phyloP scores from a whole-genome alignment of 345 rosid genomes.

The Cochlearia excelsa region DNA sequence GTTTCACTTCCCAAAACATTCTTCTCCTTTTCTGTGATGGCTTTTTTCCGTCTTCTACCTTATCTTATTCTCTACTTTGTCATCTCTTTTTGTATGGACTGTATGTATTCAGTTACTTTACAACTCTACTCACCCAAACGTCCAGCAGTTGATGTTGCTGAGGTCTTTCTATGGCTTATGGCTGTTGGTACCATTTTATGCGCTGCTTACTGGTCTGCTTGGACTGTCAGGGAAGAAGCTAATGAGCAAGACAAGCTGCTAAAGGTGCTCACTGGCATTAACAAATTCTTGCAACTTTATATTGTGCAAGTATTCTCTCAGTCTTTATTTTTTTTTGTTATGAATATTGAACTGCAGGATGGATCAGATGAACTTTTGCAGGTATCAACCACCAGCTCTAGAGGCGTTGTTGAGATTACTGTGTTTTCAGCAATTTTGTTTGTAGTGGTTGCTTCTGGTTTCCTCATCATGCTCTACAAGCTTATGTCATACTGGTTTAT shows the following conservation, averaged over 20 bases:
- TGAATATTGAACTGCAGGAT: conserved; percentile 51
- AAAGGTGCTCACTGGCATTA: conserved; percentile 51
- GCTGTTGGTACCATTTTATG: conserved; percentile 90
- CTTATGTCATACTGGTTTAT: conserved; percentile 93
- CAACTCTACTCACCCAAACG: conserved; percentile 89
- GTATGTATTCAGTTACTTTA: conserved; percentile 62
- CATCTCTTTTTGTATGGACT: conserved; percentile 11
- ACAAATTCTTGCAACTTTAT: neutral
- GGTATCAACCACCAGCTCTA: conserved; percentile 46
- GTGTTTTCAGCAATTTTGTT: conserved; percentile 69
- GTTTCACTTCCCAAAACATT: neutral
- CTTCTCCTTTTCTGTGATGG: conserved; percentile 1
- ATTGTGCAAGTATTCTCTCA: conserved; percentile 15
- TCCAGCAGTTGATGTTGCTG: conserved; percentile 89
- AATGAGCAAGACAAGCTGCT: conserved; percentile 85
- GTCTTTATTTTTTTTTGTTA: conserved; percentile 14
- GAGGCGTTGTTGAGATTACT: conserved; percentile 74
- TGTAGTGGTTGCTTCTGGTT: conserved; percentile 90
- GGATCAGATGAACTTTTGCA: conserved; percentile 56
- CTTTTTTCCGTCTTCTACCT: conserved; percentile 1
- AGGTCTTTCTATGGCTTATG: conserved; percentile 98
- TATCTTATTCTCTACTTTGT: conserved; percentile 8
- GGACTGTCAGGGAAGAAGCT: conserved; percentile 85
- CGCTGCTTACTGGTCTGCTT: conserved; percentile 95
- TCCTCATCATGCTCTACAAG: conserved; percentile 96